Percentiles rank a stretch among this genome's conserved stretches.
Conservation (phyloP, 73 alveolate species). For the Paramecium sexaurelia region DNA sequence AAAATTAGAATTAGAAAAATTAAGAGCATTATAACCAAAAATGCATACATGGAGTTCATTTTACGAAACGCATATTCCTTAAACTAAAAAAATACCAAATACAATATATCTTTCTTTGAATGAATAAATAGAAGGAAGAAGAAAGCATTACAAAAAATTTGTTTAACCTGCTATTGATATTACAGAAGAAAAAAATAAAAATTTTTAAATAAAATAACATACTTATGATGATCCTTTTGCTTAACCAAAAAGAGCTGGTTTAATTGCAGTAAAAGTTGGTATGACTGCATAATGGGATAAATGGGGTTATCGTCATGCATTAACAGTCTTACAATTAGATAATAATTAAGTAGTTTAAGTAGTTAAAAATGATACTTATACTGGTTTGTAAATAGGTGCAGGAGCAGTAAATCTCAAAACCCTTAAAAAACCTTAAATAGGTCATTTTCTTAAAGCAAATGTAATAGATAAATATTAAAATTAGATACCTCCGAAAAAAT, state of each 20-base stretch:
- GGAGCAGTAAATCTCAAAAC: conserved; percentile 79
- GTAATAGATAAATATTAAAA: background rate
- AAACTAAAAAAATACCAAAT: background rate
- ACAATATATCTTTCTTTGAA: background rate
- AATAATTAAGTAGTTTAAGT: conserved; percentile 84
- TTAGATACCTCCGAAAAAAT: conserved; percentile 79
- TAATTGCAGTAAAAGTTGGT: conserved; percentile 84
- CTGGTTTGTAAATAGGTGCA: conserved; percentile 78
- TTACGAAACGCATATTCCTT: conserved; percentile 25
- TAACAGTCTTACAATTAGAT: conserved; percentile 84
- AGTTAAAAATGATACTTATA: conserved; percentile 73
- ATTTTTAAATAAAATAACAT: background rate
- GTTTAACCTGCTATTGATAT: background rate
- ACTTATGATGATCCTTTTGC: conserved; percentile 49
- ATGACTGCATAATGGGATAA: conserved; percentile 86
- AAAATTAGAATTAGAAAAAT: conserved; percentile 51
- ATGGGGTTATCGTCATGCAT: conserved; percentile 86
- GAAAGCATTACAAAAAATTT: background rate
- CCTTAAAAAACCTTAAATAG: conserved; percentile 80
- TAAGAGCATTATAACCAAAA: conserved; percentile 39
- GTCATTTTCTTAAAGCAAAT: conserved; percentile 80
- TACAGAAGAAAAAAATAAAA: background rate
- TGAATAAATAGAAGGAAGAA: background rate
- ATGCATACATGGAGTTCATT: conserved; percentile 34
- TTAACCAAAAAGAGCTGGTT: conserved; percentile 74